Evolutionary conservation across 495 filamentous ascomycete genomes (phyloP).

Genomic region (Penicillium maclennaniae): DNA sequence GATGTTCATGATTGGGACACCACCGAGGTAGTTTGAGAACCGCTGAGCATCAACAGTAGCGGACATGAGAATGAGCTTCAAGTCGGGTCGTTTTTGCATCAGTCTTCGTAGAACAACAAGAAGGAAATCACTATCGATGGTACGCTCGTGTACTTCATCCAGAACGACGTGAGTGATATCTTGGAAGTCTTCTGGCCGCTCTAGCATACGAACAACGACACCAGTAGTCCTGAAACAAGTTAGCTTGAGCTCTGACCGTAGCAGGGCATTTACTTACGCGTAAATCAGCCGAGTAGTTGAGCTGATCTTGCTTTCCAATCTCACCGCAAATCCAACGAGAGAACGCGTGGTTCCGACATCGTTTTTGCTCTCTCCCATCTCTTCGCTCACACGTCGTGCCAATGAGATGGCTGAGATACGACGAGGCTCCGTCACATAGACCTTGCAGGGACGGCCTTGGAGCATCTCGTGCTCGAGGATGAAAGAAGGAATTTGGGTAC

Average conservation of each 20-base stretch:
- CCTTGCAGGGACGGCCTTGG: constrained; percentile 75
- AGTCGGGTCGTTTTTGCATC: constrained; percentile 62
- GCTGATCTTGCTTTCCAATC: constrained; percentile 81
- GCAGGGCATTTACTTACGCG: constrained; percentile 46
- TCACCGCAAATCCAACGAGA: constrained; percentile 88
- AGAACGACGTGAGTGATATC: constrained; percentile 91
- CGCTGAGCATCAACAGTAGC: constrained; percentile 89
- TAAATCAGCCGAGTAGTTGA: constrained; percentile 79
- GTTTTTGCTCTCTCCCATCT: constrained; percentile 77
- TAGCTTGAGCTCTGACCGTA: not conserved
- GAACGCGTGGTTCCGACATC: constrained; percentile 80
- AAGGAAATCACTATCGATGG: constrained; percentile 94
- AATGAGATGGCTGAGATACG: constrained; percentile 94
- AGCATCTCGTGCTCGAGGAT: constrained; percentile 84
- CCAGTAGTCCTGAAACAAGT: constrained; percentile 53
- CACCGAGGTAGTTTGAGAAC: constrained; percentile 82
- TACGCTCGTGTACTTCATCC: constrained; percentile 92
- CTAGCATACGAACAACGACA: constrained; percentile 95
- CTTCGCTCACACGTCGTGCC: constrained; percentile 86
- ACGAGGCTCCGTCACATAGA: constrained; percentile 94
- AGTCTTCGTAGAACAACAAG: constrained; percentile 84
- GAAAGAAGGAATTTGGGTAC: constrained; percentile 91
- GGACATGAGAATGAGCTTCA: constrained; percentile 91
- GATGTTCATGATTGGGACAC: constrained; percentile 80
- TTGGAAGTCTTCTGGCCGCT: constrained; percentile 74